Evolutionary conservation across 371 early-diverging fungal species (phyloP), one percentile per base, ranked within the genome.

Genomic region (Zopfochytrium polystomum): DNA sequence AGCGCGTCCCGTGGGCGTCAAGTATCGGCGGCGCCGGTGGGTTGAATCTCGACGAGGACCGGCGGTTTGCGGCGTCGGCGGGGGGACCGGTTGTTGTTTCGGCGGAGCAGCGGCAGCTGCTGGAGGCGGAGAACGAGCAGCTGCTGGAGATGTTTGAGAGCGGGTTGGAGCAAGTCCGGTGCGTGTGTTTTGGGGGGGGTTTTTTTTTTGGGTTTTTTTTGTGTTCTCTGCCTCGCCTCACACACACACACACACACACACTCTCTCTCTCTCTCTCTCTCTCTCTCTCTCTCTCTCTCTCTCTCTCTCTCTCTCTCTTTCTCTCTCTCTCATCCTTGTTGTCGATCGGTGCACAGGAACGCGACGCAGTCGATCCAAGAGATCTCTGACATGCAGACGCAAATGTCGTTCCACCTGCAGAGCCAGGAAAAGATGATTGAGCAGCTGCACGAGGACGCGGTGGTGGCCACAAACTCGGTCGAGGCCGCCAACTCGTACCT

Each of bases 101-200:
- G 6, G 52, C 56, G 26, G 46, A 58, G 30, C 54, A 70, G 31
- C 46, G 59, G 38, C 23, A 60, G 63, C 31, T 70, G 46, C 62
- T 75, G 29, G 70, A 75, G 49, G 22, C 18, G 6, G 75, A 70
- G 62, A 72, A 75, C 46, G 75, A 67, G 32, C 50, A 25, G 30
- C 29, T 75, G 30, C 31, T 69, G 51, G 63, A 42, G 20, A 52
- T 60, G 33, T 58, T 75, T 62, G 67, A 75, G 42, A 62, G 65
- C 45, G 67, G 57, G 33, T 23, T 71, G 48, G 75, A 75, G 35
- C 72, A 69, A 56, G 70, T 72, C 26, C 23, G 65, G 75, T 72
- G 46, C 29, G 50, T 49, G 15, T 52, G 27, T n/a, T 25, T 6
- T 27, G 26, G 32, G 5, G 4, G 47, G 31, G n/a, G n/a, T n/a